Evolutionary conservation across 2,329 filamentous ascomycete genomes (phyloP), one percentile per base, ranked within the genome.

Genomic region (Teratosphaeria viscida): DNA sequence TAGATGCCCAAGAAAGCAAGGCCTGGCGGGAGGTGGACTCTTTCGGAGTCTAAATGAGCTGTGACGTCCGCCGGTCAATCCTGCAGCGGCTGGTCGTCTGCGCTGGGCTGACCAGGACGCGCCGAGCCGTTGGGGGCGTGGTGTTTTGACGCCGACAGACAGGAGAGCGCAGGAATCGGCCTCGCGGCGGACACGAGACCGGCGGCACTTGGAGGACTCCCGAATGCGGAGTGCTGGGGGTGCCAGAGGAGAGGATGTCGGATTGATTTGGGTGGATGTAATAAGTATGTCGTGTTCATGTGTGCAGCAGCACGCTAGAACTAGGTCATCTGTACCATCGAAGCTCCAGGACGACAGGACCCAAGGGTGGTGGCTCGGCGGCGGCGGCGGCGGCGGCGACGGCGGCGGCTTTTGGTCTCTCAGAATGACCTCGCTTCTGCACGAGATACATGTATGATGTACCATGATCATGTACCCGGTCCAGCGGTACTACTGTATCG

Each of bases 41-140:
- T 27, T 49, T 54, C 37, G 47, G n/a, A 43, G 12, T n/a, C 2
- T 11, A 26, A 10, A 43, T 56, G 58, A 60, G 12, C 54, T 27
- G n/a, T 11, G 47, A 52, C 27, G 57, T 55, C 60, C 56, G 55
- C 58, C 58, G 52, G 19, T 32, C 32, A 34, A 52, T 58, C 23
- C 1, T 23, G 23, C 23, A 23, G 23, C 23, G 23, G 60, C 19
- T 29, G 60, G 32, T 39, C 54, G 61, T 58, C 59, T 37, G 26
- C 39, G 57, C 43, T 56, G 59, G 23, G 52, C 54, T 54, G 57
- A 47, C 39, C 43, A 27, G 49, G 57, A 47, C 26, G n/a, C 43
- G n/a, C 19, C 23, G 16, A 49, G 43, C 43, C 37, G 37, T 43
- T 43, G 57, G 43, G 43, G 29, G 57, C 57, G 55, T 57, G 55